Percentiles rank a stretch among this genome's conserved stretches.
Conservation (phyloP, 108 stramenopile species). For the Cyclotella choctawhatcheeana region DNA sequence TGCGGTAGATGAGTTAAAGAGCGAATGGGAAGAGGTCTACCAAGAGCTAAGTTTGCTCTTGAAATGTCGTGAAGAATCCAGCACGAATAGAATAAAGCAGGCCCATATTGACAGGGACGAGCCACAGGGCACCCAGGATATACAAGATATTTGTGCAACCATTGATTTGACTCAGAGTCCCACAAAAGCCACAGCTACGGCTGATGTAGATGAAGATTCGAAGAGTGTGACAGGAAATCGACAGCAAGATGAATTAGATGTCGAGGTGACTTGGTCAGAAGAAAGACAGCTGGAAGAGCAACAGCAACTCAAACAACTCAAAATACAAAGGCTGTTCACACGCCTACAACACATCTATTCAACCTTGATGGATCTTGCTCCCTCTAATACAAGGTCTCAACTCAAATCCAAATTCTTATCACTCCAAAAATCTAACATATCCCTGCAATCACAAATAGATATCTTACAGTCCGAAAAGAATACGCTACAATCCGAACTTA, state of each 20-base stretch:
- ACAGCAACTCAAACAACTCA: not conserved
- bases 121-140: constrained; percentile 12
- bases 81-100: not conserved
- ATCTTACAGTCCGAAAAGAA: constrained; percentile 3
- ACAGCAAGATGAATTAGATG: too few species aligned
- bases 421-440: constrained; percentile 23
- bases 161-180: constrained; percentile 10
- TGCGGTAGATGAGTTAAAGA: constrained; percentile 10
- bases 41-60: constrained; percentile 21
- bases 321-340: constrained; percentile 5
- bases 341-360: not conserved
- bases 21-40: constrained; percentile 28
- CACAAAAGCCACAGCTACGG: not conserved
- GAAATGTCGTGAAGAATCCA: not conserved
- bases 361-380: constrained; percentile 7
- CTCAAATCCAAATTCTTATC: constrained; percentile 19
- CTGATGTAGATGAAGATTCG: not conserved
- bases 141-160: constrained; percentile 23
- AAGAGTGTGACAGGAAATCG: not conserved
- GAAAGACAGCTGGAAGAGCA: not conserved
- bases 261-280: not conserved
- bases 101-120: not conserved
- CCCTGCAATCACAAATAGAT: constrained; percentile 13
- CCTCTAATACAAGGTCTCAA: not conserved
- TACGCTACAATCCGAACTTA: constrained; percentile 5